Base-by-base conservation (phyloP, 495 filamentous ascomycete genomes). In the Talaromyces adpressus region DNA sequence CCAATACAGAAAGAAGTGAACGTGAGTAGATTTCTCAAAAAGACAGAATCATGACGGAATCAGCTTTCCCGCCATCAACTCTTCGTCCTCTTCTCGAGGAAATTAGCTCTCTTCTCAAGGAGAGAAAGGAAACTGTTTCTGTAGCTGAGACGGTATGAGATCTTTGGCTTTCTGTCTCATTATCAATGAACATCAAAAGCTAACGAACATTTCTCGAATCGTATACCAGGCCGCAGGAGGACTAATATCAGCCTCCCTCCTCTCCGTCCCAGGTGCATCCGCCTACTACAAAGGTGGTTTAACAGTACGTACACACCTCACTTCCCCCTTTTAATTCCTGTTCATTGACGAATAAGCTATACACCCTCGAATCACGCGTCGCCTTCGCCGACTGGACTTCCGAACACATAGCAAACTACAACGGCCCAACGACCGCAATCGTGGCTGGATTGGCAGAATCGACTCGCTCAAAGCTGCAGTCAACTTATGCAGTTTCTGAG, bases 341-440 rank as follows among this genome's bases (percentile, higher is more conserved):
- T n/a, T n/a, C n/a, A 57, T 25, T 45, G 11, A 58, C 0, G 2
- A 6, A 32, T n/a, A 39, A 81, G 75, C 74, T 87, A 41, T 87
- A 88, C 75, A 88, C 85, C 16, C 77, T 87, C 8, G 79, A 81
- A 65, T 85, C 83, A 7, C 82, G 85, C 65, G 72, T 85, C 25
- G 79, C 79, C 25, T 87, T 79, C 69, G 83, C 83, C 1, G 84
- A 84, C 36, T 87, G 84, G 85, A 86, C 84, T 4, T 66, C 77
- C 58, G 79, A 75, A n/a, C 67, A 72, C 60, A 70, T 81, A 6
- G 70, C 78, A 41, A 64, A 63, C 49, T 88, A 87, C 72, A 72
- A 71, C 57, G 85, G 85, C 6, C 85, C 85, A 1, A 85, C 81
- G 0, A 75, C 79, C n/a, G 79, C 79, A 7, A 79, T 87, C 54